Percentiles rank a stretch among this genome's conserved stretches.
Conservation (phyloP, 164 flowering plant genomes). For the Buxus sempervirens region DNA sequence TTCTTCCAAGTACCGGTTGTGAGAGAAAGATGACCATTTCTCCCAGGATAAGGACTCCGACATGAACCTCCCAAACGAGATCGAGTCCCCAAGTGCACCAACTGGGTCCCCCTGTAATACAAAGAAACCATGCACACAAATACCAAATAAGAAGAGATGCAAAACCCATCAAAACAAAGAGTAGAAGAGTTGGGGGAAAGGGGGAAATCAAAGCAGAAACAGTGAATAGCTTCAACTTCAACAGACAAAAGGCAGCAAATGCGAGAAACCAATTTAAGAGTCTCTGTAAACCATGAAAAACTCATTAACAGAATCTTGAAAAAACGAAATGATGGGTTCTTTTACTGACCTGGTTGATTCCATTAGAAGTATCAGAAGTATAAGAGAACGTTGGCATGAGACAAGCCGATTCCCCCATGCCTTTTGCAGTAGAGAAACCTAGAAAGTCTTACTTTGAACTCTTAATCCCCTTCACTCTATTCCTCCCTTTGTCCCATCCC, state of each 20-base stretch:
- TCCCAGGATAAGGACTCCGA: conserved; percentile 79
- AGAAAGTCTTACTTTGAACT: background rate
- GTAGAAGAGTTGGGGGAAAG: background rate
- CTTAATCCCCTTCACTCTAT: background rate
- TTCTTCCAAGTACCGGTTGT: conserved; percentile 78
- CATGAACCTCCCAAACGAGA: conserved; percentile 80
- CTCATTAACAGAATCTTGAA: conserved; percentile 14
- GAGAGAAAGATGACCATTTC: conserved; percentile 76
- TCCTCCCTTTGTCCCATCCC: background rate
- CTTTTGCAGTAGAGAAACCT: conserved; percentile 5
- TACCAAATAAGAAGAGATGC: background rate
- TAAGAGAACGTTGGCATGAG: conserved; percentile 53
- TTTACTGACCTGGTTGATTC: conserved; percentile 31
- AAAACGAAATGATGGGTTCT: conserved; percentile 2
- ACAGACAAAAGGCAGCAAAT: background rate
- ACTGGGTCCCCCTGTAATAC: conserved; percentile 50
- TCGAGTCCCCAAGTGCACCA: conserved; percentile 49
- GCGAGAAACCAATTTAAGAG: conserved; percentile 5
- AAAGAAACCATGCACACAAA: background rate
- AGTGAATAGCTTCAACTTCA: background rate
- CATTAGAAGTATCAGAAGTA: conserved; percentile 32
- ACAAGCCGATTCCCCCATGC: conserved; percentile 64
- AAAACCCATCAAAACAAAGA: background rate
- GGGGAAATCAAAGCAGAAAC: background rate
- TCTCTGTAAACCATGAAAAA: background rate